Base-by-base conservation (phyloP, 768 basidiomycete genomes). In the Lentinula edodes region DNA sequence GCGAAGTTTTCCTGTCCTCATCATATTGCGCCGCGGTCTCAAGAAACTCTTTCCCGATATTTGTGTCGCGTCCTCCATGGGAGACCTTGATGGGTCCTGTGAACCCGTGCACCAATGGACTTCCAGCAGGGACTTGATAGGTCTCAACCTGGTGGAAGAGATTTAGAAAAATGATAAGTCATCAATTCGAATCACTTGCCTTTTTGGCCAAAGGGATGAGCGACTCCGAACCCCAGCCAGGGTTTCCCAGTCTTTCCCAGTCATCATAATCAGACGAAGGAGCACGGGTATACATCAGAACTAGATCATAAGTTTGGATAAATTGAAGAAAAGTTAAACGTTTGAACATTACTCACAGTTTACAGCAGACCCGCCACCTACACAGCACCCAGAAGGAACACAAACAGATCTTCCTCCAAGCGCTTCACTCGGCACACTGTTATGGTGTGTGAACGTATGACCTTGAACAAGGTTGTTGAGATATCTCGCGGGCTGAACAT, bases 331-430 rank as follows among this genome's bases (percentile, higher is more conserved):
- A 20, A 3, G 2, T 4, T 42, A 43, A 48, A 18, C 6, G 6
- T 43, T 3, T n/a, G 7, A 18, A 4, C 16, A 16, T n/a, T 6
- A n/a, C 15, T 42, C 43, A 80, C 80, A 77, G 60, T 82, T 82
- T 23, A 83, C 73, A 51, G 73, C 71, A 1, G 79, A 80, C 0
- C 82, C 81, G 0, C 82, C 82, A 2, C 82, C 82, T 2, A 83
- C 61, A 42, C 72, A 73, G 52, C 74, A 68, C 2, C 75, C 81
- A 5, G 67, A 68, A 5, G 70, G 72, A 0, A 75, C 66, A 23
- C 75, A 35, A 1, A 66, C 41, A 0, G 69, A 54, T 5, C 81
- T 76, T 0, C 75, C 76, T 0, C 66, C 71, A 10, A 68, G 42
- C 13, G 34, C 71, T 56, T 20, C 78, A 65, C 18, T 72, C 71